Conservation (phyloP, 805 yeast species). For the Wickerhamia fluorescens region DNA sequence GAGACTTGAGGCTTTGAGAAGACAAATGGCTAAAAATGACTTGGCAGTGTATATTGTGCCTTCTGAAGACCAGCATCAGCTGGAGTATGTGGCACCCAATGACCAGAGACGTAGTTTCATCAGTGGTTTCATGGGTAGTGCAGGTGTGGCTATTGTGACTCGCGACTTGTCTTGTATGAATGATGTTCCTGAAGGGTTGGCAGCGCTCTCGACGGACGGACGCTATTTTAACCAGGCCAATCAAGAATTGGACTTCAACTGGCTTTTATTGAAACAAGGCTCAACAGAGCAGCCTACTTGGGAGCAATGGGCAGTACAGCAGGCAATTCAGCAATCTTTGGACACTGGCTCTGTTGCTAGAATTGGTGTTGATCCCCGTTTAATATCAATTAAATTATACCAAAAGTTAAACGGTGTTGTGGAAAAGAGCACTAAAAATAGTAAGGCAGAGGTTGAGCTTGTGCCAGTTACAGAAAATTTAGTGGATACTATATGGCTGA, state of each 20-base stretch:
- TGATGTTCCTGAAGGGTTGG: constrained; percentile 46
- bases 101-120: constrained; percentile 54
- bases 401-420: constrained; percentile 24
- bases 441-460: constrained; percentile 32
- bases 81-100: constrained; percentile 48
- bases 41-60: constrained; percentile 53
- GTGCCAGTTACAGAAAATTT: constrained; percentile 52
- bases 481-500: constrained; percentile 67
- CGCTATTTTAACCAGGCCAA: constrained; percentile 54
- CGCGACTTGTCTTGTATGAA: constrained; percentile 47
- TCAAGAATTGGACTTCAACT: constrained; percentile 53
- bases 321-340: constrained; percentile 42
- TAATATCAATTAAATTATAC: constrained; percentile 32
- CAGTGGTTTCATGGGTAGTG: constrained; percentile 54
- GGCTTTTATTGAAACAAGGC: constrained; percentile 50
- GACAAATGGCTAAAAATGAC: constrained; percentile 35
- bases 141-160: constrained; percentile 54
- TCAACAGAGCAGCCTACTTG: constrained; percentile 44
- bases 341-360: constrained; percentile 35
- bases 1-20: constrained; percentile 18
- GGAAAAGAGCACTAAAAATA: constrained; percentile 8
- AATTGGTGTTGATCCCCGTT: constrained; percentile 45
- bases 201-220: constrained; percentile 54
- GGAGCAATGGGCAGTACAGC: constrained; percentile 51
- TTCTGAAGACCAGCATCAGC: constrained; percentile 58